Evolutionary conservation across 1,284 basidiomycete genomes (phyloP).

Genomic region (Singerocomus rubriflavus): DNA sequence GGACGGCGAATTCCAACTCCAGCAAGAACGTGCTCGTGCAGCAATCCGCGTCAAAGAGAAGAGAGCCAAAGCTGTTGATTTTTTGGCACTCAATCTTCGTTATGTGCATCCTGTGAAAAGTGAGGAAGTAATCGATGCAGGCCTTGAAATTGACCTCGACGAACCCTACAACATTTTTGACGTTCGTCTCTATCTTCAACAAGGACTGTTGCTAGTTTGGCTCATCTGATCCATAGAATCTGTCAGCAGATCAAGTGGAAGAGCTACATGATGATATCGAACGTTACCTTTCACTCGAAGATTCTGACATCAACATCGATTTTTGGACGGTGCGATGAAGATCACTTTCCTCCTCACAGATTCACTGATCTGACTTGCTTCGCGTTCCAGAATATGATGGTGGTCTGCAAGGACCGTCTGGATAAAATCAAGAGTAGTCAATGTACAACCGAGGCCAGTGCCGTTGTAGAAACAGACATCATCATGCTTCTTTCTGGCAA

Average conservation of each 20-base stretch:
- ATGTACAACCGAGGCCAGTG: conserved; percentile 61
- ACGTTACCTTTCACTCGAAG: conserved; percentile 86
- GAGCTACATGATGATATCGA: conserved; percentile 96
- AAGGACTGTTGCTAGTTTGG: not conserved
- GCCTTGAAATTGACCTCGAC: conserved; percentile 96
- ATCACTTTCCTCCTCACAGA: not conserved
- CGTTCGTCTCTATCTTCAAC: conserved; percentile 38
- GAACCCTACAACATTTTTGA: conserved; percentile 98
- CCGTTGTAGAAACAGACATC: conserved; percentile 81
- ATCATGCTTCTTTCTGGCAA: conserved; percentile 74
- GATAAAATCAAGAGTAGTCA: conserved; percentile 66
- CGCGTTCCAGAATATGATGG: conserved; percentile 81
- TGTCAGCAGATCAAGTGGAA: conserved; percentile 84
- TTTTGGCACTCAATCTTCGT: conserved; percentile 88
- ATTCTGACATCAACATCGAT: conserved; percentile 82
- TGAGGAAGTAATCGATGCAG: conserved; percentile 70
- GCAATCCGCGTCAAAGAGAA: conserved; percentile 94
- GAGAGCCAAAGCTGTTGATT: conserved; percentile 94
- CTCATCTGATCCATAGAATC: conserved; percentile 55
- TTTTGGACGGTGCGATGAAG: conserved; percentile 86
- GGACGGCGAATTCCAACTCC: conserved; percentile 96
- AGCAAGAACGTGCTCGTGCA: conserved; percentile 89
- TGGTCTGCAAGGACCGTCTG: conserved; percentile 92
- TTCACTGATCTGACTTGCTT: conserved; percentile 9
- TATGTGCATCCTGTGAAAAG: conserved; percentile 76